Base-by-base conservation (phyloP, 2,329 filamentous ascomycete species). In the Fusarium odoratissimum region DNA sequence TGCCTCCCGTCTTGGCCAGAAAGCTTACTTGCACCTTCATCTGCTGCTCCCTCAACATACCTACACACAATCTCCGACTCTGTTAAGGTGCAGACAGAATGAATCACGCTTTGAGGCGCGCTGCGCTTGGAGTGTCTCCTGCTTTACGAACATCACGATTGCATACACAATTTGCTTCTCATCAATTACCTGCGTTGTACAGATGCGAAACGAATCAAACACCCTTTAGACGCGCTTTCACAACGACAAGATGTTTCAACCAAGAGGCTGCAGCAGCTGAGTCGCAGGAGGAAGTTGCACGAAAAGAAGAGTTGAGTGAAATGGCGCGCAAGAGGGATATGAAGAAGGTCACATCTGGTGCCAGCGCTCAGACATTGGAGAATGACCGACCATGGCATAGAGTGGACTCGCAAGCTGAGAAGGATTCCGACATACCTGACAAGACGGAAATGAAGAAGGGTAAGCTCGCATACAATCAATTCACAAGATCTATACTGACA, bases 341-440 rank as follows among this genome's bases (percentile, higher is more conserved):
- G 56, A 69, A 68, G 10, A 73, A 69, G 12, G 71, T 74, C 30
- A 77, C 75, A 1, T 69, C 76, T 35, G 75, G 73, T 33, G 59
- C 66, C 21, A 78, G 73, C 37, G 76, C 76, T 25, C 76, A 78
- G 54, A 54, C 69, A 2, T 54, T 74, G 21, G 76, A 76, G 45
- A 77, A 78, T 9, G 77, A 78, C 46, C 70, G 77, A 3, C 77
- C 77, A 33, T 78, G 77, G 77, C 77, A 78, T 11, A 65, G 77
- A 38, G 44, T 70, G 16, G 67, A 64, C 21, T 73, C 60, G 3
- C 42, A 75, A 3, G 41, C 71, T 37, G 72, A 75, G 5, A 72
- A 60, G 1, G 66, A 75, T 21, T 38, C 54, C 1, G 69, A 67
- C 8, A 44, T 74, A 35, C 75, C 75, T 3, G 60, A 74, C 8